Conservation (phyloP, 202 grass and related monocot species). For the Bolboschoenoplectus hybrid region DNA sequence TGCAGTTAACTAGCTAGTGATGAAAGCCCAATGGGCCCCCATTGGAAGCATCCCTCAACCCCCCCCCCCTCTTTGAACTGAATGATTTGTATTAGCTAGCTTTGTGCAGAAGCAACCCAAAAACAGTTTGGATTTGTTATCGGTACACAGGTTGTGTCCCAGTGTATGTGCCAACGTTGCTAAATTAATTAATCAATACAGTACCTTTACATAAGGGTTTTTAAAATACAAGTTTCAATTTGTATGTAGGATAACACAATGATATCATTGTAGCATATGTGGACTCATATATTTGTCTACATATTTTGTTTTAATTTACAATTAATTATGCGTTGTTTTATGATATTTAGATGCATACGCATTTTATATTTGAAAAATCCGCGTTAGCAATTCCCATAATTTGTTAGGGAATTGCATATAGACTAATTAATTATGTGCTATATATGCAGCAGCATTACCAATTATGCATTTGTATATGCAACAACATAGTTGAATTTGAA, state of each 20-base stretch:
- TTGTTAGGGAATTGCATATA: no score
- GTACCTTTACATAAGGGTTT: background rate
- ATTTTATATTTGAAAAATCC: no score
- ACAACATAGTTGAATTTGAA: no score
- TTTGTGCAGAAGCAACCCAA: slow-evolving; percentile 28
- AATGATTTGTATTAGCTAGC: slow-evolving; percentile 21
- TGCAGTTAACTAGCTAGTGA: slow-evolving; percentile 8
- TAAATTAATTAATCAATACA: background rate
- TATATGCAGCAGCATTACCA: no score
- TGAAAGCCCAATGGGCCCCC: slow-evolving; percentile 36
- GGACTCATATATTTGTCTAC: background rate
- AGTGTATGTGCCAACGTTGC: background rate
- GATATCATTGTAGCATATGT: background rate
- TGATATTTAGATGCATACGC: no score
- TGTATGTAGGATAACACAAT: no score
- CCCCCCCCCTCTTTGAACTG: background rate
- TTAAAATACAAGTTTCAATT: background rate
- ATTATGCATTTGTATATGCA: no score
- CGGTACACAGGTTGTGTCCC: slow-evolving; percentile 8
- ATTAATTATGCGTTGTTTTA: no score
- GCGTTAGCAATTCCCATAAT: no score
- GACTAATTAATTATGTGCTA: no score
- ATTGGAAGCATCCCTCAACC: slow-evolving; percentile 33
- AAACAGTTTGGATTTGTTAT: background rate
- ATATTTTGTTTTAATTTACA: no score